phyloP scores from a whole-genome alignment of 257 asterid species.

The Fraxinus cuspidata region DNA sequence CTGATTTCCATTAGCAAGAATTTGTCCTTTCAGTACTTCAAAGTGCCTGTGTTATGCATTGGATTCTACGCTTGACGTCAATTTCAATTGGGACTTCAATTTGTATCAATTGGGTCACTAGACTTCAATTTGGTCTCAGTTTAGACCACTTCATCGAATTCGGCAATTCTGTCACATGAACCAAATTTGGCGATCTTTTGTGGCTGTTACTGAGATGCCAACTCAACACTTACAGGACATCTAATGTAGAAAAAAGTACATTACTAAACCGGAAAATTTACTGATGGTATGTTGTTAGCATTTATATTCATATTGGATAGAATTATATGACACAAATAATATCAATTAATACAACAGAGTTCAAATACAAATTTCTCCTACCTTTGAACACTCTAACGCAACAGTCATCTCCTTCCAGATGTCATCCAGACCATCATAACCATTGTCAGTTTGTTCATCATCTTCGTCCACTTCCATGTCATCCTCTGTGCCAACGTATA shows the following conservation, averaged over 20 bases:
- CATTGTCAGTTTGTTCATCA: slow-evolving; percentile 41
- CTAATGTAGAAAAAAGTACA: not conserved
- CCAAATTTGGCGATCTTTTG: not conserved
- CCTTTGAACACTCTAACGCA: slow-evolving; percentile 88
- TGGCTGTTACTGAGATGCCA: not conserved
- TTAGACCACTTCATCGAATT: not conserved
- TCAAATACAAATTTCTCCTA: slow-evolving; percentile 23
- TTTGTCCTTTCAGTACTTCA: not conserved
- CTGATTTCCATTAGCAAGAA: not conserved
- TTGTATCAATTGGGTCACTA: not conserved
- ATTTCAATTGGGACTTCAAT: not conserved
- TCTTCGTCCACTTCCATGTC: slow-evolving; percentile 48
- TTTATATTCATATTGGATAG: not conserved
- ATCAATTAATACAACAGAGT: slow-evolving; percentile 8
- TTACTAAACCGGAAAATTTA: not conserved
- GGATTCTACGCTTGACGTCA: not conserved
- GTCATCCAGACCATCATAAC: slow-evolving; percentile 70
- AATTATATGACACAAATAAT: slow-evolving; percentile 1
- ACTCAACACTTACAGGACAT: not conserved
- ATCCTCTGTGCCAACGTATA: slow-evolving; percentile 61
- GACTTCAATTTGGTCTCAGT: not conserved
- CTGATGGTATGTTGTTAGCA: not conserved
- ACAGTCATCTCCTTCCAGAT: slow-evolving; percentile 82
- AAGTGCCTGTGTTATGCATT: not conserved
- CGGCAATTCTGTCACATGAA: not conserved